phyloP scores from a whole-genome alignment of 306 rosid species.

The Inga laurina region DNA sequence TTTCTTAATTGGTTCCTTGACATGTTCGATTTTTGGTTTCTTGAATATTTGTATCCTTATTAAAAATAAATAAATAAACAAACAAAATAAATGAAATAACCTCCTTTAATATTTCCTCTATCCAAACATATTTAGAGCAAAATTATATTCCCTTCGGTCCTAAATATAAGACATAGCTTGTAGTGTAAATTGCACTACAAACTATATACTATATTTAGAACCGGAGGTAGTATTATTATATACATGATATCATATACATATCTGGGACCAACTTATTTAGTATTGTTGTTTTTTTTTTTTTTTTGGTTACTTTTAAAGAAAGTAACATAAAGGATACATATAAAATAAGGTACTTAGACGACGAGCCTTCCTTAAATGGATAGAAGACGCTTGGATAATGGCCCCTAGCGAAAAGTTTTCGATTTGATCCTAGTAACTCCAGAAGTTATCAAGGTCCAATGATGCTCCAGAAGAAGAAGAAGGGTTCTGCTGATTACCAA shows the following conservation, averaged over 20 bases:
- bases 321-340: neutral
- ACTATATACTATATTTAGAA: no score
- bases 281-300: neutral
- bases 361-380: neutral
- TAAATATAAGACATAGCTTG: no score
- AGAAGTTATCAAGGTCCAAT: slow-evolving; percentile 43
- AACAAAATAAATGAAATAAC: no score
- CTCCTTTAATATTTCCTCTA: neutral
- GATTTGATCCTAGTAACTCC: slow-evolving; percentile 51
- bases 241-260: neutral
- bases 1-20: no score
- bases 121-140: no score
- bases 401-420: neutral
- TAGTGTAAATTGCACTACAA: no score
- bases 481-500: slow-evolving; percentile 44
- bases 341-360: neutral
- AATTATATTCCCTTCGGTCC: no score
- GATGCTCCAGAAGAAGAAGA: slow-evolving; percentile 39
- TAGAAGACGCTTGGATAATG: neutral
- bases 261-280: neutral
- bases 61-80: no score
- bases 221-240: no score
- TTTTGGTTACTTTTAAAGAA: neutral
- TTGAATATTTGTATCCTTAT: neutral
- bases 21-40: no score